These are phyloP conservation scores for Ophiosphaerella herpotricha DNA, from an alignment of 2,329 filamentous ascomycete species.

Conservation along the genomic window DNA sequence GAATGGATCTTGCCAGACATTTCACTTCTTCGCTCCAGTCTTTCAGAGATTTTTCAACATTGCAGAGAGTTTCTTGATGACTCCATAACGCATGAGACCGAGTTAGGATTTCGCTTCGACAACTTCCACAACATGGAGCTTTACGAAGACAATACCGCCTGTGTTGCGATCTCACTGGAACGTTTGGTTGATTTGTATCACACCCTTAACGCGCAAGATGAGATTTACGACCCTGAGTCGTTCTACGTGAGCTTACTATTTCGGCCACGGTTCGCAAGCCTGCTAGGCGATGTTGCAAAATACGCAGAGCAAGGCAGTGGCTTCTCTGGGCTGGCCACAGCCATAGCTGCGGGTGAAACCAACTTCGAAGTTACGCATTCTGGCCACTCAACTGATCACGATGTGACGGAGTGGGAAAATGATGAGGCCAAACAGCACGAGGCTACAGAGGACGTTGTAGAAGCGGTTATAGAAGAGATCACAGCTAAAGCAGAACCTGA, in stretches of 20 bases:
- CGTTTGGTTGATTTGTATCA: slow-evolving; percentile 65
- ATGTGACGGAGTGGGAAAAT: slow-evolving; percentile 28
- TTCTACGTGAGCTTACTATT: slow-evolving; percentile 63
- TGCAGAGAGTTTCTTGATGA: slow-evolving; percentile 61
- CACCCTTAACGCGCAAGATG: slow-evolving; percentile 64
- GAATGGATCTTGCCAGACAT: slow-evolving; percentile 37
- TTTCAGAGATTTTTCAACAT: slow-evolving; percentile 61
- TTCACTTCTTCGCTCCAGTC: slow-evolving; percentile 27
- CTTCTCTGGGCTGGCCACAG: slow-evolving; percentile 53
- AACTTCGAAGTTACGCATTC: slow-evolving; percentile 26
- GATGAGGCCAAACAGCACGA: slow-evolving; percentile 8
- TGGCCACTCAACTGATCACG: slow-evolving; percentile 23
- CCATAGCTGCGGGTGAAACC: slow-evolving; percentile 33
- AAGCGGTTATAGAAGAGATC: neutral
- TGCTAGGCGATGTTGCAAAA: slow-evolving; percentile 57
- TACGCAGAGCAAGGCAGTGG: slow-evolving; percentile 63
- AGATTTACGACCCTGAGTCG: slow-evolving; percentile 56
- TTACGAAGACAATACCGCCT: slow-evolving; percentile 39
- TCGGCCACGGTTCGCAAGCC: slow-evolving; percentile 58
- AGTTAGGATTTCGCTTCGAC: slow-evolving; percentile 50
- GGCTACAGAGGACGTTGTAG: neutral
- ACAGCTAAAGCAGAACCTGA: neutral
- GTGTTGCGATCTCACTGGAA: slow-evolving; percentile 37
- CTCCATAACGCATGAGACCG: slow-evolving; percentile 59
- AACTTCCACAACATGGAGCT: slow-evolving; percentile 46